phyloP scores from a whole-genome alignment of 148 eudicot species.

The Tetragonia tetragonoides region DNA sequence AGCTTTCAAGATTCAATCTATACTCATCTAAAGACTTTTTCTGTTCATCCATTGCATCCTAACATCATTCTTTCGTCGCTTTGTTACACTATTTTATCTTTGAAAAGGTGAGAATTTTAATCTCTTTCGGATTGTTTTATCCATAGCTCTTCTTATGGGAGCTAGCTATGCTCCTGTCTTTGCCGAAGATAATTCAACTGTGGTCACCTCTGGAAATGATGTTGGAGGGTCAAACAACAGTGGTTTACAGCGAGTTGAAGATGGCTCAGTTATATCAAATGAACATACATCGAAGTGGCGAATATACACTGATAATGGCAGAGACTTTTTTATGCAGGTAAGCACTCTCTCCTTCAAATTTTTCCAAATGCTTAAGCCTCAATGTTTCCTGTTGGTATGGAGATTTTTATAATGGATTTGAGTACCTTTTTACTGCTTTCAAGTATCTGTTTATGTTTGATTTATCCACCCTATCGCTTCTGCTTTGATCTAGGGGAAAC shows the following conservation, averaged over 20 bases:
- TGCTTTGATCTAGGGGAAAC: conserved; percentile 57
- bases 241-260: conserved; percentile 68
- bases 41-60: too few relatives aligned
- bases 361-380: conserved; percentile 2
- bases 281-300: conserved; percentile 95
- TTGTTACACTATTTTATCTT: not conserved
- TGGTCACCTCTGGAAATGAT: conserved; percentile 36
- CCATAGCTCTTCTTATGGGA: conserved; percentile 52
- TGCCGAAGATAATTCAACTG: conserved; percentile 60
- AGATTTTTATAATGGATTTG: not conserved
- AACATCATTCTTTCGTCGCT: not conserved
- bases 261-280: conserved; percentile 81
- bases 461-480: conserved; percentile 6
- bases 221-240: conserved; percentile 23
- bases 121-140: not conserved
- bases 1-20: too few relatives aligned
- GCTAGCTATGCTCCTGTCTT: conserved; percentile 46
- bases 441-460: conserved; percentile 4
- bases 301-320: conserved; percentile 77
- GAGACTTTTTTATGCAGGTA: conserved; percentile 71
- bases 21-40: not conserved
- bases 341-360: conserved; percentile 11
- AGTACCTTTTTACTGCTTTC: not conserved
- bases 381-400: conserved; percentile 1
- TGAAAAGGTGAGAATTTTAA: not conserved